phyloP scores from a whole-genome alignment of 768 basidiomycete species.

The Flagelloscypha sp. region DNA sequence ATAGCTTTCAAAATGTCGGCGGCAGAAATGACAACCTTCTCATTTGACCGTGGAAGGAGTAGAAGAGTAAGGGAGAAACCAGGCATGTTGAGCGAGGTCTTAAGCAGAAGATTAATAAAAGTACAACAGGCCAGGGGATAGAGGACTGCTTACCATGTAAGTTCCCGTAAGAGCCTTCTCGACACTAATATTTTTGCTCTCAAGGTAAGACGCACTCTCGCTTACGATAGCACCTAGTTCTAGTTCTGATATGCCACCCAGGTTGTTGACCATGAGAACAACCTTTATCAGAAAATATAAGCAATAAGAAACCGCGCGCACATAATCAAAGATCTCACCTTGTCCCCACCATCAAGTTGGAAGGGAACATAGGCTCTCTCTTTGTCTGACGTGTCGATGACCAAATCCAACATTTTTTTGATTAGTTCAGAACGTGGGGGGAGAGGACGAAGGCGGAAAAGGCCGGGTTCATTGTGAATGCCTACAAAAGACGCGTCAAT shows the following conservation, averaged over 20 bases:
- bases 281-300: no score
- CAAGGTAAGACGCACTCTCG: slow-evolving; percentile 50
- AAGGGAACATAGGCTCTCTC: slow-evolving; percentile 77
- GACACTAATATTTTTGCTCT: slow-evolving; percentile 45
- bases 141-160: slow-evolving; percentile 60
- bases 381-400: slow-evolving; percentile 63
- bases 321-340: no score
- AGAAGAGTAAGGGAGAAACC: slow-evolving; percentile 83
- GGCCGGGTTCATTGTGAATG: slow-evolving; percentile 85
- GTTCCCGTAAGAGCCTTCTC: slow-evolving; percentile 67
- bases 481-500: no score
- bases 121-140: background rate
- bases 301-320: no score
- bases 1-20: no score
- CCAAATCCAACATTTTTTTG: slow-evolving; percentile 56
- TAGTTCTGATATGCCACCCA: slow-evolving; percentile 78
- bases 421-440: slow-evolving; percentile 67
- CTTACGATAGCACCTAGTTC: slow-evolving; percentile 65
- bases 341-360: slow-evolving; percentile 50
- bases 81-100: slow-evolving; percentile 91
- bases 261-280: slow-evolving; percentile 79
- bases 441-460: slow-evolving; percentile 56
- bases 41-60: slow-evolving; percentile 50
- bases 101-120: slow-evolving; percentile 4
- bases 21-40: no score